These are phyloP conservation scores for Dryas integrifolia DNA, from an alignment of 331 rosid genomes.

Conservation along the genomic window DNA sequence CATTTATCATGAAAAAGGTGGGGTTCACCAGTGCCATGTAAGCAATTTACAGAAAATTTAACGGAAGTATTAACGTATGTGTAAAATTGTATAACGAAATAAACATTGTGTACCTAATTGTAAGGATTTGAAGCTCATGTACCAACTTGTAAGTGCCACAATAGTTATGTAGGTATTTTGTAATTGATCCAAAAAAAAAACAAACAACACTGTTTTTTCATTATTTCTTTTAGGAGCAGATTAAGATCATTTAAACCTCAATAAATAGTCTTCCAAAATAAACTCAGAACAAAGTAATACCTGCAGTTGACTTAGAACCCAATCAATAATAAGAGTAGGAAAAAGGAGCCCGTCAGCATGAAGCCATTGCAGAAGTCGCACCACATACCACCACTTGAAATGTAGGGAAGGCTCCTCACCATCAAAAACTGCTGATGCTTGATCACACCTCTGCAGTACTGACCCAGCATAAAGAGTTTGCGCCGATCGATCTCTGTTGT, in stretches of 20 bases:
- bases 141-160: too few relatives aligned
- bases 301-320: conserved; percentile 93
- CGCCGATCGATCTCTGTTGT: conserved; percentile 62
- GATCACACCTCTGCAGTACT: conserved; percentile 55
- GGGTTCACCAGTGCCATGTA: too few relatives aligned
- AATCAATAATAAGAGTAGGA: conserved; percentile 85
- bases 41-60: too few relatives aligned
- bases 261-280: background rate
- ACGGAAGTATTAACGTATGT: too few relatives aligned
- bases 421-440: conserved; percentile 49
- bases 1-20: too few relatives aligned
- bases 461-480: conserved; percentile 65
- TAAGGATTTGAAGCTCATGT: too few relatives aligned
- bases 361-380: conserved; percentile 93
- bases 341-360: conserved; percentile 84
- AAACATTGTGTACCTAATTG: too few relatives aligned
- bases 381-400: conserved; percentile 94
- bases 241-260: conserved; percentile 11
- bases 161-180: too few relatives aligned
- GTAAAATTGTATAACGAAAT: too few relatives aligned
- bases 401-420: conserved; percentile 81
- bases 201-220: background rate
- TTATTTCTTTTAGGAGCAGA: conserved; percentile 13
- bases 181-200: background rate
- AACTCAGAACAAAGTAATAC: conserved; percentile 32